Conservation (phyloP, 2,329 filamentous ascomycete species). For the Colletotrichum cuscutae region DNA sequence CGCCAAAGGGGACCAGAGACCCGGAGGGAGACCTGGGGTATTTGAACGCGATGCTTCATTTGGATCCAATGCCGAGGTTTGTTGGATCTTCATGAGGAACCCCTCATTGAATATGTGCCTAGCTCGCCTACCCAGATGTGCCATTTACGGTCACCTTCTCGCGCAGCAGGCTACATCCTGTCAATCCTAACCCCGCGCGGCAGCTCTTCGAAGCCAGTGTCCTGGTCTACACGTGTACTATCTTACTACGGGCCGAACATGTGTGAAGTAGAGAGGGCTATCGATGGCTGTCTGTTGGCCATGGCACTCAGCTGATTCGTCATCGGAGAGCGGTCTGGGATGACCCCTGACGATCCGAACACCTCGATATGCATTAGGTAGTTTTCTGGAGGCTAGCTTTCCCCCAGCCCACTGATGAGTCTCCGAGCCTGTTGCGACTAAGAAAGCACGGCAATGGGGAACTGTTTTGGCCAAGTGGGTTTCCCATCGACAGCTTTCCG, state of each 20-base stretch:
- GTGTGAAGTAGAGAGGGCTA: background rate
- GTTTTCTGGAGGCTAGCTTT: background rate
- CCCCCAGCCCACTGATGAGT: background rate
- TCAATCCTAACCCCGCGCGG: background rate
- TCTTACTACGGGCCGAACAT: background rate
- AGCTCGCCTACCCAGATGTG: background rate
- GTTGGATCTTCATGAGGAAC: background rate
- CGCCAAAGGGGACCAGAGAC: slow-evolving; percentile 1
- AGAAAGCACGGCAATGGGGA: background rate
- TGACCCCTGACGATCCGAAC: slow-evolving; percentile 16
- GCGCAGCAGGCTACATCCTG: background rate
- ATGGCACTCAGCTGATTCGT: background rate
- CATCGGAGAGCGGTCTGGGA: background rate
- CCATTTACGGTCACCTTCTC: slow-evolving; percentile 17
- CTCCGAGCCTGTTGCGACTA: background rate
- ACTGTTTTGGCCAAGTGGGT: background rate
- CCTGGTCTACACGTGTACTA: background rate
- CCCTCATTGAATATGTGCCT: background rate
- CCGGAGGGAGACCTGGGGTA: background rate
- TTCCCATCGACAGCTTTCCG: background rate
- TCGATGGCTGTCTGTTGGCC: background rate
- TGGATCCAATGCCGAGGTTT: slow-evolving; percentile 21
- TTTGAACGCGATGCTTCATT: slow-evolving; percentile 11
- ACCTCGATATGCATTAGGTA: background rate
- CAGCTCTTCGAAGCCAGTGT: background rate